Evolutionary conservation across 306 rosid species (phyloP).

Genomic region (Sindora glabra): DNA sequence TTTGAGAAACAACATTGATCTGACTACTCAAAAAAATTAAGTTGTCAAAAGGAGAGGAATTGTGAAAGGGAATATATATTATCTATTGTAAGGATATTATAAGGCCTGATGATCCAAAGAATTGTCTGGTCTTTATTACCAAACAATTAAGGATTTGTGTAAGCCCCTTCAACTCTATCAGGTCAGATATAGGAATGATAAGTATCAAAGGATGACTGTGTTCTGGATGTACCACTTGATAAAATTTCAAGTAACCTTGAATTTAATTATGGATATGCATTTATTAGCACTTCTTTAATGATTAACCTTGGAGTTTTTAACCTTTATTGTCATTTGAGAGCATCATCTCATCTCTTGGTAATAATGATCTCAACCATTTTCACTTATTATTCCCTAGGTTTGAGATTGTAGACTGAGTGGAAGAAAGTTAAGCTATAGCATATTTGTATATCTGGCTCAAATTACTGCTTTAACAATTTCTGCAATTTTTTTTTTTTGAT

Average conservation of each 20-base stretch:
- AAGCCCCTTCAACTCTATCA: too few relatives aligned
- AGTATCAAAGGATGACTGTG: not conserved
- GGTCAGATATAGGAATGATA: too few relatives aligned
- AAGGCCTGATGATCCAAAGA: too few relatives aligned
- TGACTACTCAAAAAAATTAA: too few relatives aligned
- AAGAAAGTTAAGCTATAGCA: conserved; percentile 28
- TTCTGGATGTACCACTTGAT: not conserved
- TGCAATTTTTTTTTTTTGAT: too few relatives aligned
- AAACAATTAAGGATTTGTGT: too few relatives aligned
- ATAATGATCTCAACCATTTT: not conserved
- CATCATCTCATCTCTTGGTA: not conserved
- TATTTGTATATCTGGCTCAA: not conserved
- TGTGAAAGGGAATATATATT: too few relatives aligned
- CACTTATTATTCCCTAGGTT: conserved; percentile 25
- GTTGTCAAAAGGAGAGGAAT: too few relatives aligned
- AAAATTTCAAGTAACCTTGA: not conserved
- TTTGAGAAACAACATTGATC: too few relatives aligned
- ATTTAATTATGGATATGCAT: not conserved
- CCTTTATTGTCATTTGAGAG: not conserved
- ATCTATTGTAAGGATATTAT: too few relatives aligned
- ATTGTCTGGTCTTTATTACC: too few relatives aligned
- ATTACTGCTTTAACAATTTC: not conserved
- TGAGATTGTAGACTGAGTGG: conserved; percentile 21
- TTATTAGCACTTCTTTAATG: not conserved
- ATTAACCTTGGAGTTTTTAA: not conserved